A percentile compares a stretch with the other conserved stretches of the same genome.
Conservation (phyloP, 1,284 basidiomycete genomes). For the Ustilago trichophora region DNA sequence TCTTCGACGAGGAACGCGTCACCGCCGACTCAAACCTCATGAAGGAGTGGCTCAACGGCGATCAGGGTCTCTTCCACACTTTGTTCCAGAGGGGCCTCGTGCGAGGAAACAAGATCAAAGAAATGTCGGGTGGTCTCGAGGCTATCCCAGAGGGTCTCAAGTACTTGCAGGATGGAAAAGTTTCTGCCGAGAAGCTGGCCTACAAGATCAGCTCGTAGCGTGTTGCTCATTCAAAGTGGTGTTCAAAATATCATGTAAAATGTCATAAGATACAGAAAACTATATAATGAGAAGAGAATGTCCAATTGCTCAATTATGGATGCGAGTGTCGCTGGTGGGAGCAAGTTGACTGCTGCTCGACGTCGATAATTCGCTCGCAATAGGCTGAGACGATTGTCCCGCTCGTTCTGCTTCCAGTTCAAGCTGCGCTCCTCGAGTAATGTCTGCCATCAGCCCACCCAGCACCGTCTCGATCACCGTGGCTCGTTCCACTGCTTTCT, state of each 20-base stretch:
- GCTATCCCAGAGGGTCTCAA: constrained; percentile 51
- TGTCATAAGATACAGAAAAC: too few species aligned
- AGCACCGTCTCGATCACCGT: constrained; percentile 7
- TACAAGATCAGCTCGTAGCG: constrained; percentile 46
- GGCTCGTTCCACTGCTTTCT: background rate
- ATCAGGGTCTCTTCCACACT: constrained; percentile 46
- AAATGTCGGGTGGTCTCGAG: constrained; percentile 51
- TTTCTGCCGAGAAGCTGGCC: constrained; percentile 59
- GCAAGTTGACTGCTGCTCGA: constrained; percentile 1
- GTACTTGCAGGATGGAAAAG: constrained; percentile 52
- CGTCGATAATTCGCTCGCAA: background rate
- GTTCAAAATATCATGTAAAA: too few species aligned
- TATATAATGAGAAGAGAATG: too few species aligned
- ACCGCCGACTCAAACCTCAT: constrained; percentile 30
- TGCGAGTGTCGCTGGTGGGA: constrained; percentile 12
- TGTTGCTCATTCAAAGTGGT: too few species aligned
- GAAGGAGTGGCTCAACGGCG: constrained; percentile 47
- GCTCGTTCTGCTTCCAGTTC: constrained; percentile 14
- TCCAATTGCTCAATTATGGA: too few species aligned
- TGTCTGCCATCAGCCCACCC: constrained; percentile 17
- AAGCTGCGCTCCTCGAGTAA: constrained; percentile 23
- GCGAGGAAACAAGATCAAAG: constrained; percentile 52
- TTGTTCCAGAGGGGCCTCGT: constrained; percentile 47
- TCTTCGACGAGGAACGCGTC: constrained; percentile 35
- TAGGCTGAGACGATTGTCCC: background rate